phyloP scores from a whole-genome alignment of 2,329 filamentous ascomycete genomes.

The Phyllosticta citriasiana region DNA sequence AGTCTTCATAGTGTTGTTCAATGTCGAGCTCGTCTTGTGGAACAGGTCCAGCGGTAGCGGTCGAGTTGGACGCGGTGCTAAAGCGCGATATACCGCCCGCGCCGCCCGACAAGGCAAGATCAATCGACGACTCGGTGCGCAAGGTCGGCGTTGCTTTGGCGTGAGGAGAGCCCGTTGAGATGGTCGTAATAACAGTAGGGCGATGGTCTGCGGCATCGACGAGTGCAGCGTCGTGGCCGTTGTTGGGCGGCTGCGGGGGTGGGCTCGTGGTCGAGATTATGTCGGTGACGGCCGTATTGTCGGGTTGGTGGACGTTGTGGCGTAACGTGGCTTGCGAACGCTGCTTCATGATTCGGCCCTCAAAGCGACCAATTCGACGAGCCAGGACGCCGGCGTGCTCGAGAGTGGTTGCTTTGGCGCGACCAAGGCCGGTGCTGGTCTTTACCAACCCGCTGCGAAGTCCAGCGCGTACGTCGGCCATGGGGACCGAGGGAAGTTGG shows the following conservation, averaged over 20 bases:
- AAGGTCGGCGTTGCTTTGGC: neutral
- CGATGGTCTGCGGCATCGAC: neutral
- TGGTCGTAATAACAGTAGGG: neutral
- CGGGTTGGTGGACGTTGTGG: neutral
- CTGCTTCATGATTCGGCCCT: neutral
- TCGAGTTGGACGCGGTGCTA: neutral
- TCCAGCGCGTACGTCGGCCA: constrained; percentile 11
- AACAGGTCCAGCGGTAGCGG: neutral
- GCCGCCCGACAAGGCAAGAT: neutral
- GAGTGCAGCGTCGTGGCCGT: neutral
- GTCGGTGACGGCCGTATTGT: neutral
- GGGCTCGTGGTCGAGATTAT: neutral
- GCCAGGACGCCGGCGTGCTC: constrained; percentile 17
- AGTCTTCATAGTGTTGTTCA: neutral
- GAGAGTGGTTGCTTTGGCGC: constrained; percentile 21
- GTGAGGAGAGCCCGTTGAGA: neutral
- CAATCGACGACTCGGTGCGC: neutral
- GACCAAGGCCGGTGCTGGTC: constrained; percentile 14
- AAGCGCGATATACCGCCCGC: neutral
- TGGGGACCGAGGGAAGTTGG: constrained; percentile 16
- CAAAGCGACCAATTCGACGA: neutral
- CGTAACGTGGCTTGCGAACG: neutral
- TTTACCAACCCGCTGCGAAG: neutral
- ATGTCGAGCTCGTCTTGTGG: neutral
- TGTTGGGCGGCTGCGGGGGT: neutral